These are phyloP conservation scores for Capsicum pubescens DNA, from an alignment of 257 asterid species.

Conservation along the genomic window DNA sequence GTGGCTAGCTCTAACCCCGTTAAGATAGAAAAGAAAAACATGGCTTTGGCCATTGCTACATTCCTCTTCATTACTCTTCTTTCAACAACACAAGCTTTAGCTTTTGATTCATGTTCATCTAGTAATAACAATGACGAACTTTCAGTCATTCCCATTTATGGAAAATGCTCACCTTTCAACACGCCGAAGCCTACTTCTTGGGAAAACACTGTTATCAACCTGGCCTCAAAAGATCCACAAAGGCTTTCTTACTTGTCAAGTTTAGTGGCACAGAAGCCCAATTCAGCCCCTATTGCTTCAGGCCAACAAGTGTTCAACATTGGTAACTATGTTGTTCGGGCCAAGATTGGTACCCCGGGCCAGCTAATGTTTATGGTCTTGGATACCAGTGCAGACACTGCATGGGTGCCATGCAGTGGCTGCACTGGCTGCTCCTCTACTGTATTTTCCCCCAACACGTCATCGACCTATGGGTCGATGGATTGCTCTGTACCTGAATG, in stretches of 20 bases:
- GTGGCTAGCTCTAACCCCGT: conserved; percentile 11
- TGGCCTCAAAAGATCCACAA: conserved; percentile 77
- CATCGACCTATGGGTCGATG: conserved; percentile 60
- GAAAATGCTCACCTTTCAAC: conserved; percentile 83
- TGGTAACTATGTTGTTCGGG: conserved; percentile 79
- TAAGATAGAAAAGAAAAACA: conserved; percentile 25
- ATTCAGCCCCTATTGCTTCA: conserved; percentile 68
- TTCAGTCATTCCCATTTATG: conserved; percentile 70
- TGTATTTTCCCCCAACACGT: conserved; percentile 57
- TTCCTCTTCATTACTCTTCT: conserved; percentile 46
- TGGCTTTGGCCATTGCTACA: conserved; percentile 48
- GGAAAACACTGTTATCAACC: conserved; percentile 56
- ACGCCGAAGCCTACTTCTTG: conserved; percentile 57
- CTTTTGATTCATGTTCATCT: conserved; percentile 62
- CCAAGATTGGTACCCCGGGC: conserved; percentile 80
- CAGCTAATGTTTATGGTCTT: conserved; percentile 86
- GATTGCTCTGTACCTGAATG: conserved; percentile 82
- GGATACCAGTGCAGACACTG: conserved; percentile 82
- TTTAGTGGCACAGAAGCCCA: conserved; percentile 57
- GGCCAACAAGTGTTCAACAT: conserved; percentile 61
- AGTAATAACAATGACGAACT: conserved; percentile 52
- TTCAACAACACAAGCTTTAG: conserved; percentile 45
- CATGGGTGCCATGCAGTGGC: conserved; percentile 91
- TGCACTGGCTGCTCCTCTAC: conserved; percentile 72
- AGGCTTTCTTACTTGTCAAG: conserved; percentile 70